phyloP scores from a whole-genome alignment of 352 stramenopile genomes.

The Globisporangium alternatum region DNA sequence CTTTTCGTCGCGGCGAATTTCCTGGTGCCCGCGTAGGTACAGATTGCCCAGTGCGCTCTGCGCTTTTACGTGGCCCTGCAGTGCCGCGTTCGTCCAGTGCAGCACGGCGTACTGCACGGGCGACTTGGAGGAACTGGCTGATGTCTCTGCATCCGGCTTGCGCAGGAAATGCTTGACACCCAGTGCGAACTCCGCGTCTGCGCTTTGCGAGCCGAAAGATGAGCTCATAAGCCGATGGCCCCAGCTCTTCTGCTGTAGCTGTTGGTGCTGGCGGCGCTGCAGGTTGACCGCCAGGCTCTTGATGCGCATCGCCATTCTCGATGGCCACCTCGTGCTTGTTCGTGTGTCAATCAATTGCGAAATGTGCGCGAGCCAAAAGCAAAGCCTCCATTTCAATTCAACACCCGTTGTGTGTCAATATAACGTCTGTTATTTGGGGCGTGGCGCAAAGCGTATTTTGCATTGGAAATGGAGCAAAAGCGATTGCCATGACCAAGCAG shows the following conservation, averaged over 20 bases:
- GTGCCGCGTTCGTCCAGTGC: slow-evolving; percentile 77
- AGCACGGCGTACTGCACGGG: slow-evolving; percentile 54
- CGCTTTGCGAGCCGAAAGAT: slow-evolving; percentile 1
- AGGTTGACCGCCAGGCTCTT: slow-evolving; percentile 4
- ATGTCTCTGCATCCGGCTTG: slow-evolving; percentile 24
- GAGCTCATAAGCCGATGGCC: background rate
- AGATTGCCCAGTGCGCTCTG: slow-evolving; percentile 70
- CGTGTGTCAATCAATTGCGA: background rate
- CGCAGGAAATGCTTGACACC: slow-evolving; percentile 59
- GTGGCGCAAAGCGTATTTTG: background rate
- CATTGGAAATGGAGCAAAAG: slow-evolving; percentile 16
- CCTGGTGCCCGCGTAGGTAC: slow-evolving; percentile 58
- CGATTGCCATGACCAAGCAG: slow-evolving; percentile 31
- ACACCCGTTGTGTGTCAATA: background rate
- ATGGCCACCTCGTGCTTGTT: background rate
- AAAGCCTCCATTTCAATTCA: background rate
- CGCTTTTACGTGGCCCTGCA: slow-evolving; percentile 65
- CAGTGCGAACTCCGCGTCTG: slow-evolving; percentile 54
- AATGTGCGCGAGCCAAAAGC: background rate
- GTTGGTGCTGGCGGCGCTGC: background rate
- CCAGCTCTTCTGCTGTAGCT: slow-evolving; percentile 1
- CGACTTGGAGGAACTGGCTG: slow-evolving; percentile 24
- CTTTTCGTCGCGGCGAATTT: slow-evolving; percentile 40
- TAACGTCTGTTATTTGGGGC: background rate
- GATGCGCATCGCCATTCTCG: slow-evolving; percentile 4